Conservation (phyloP, 805 yeast genomes). For the Wickerhamomyces queroliae region DNA sequence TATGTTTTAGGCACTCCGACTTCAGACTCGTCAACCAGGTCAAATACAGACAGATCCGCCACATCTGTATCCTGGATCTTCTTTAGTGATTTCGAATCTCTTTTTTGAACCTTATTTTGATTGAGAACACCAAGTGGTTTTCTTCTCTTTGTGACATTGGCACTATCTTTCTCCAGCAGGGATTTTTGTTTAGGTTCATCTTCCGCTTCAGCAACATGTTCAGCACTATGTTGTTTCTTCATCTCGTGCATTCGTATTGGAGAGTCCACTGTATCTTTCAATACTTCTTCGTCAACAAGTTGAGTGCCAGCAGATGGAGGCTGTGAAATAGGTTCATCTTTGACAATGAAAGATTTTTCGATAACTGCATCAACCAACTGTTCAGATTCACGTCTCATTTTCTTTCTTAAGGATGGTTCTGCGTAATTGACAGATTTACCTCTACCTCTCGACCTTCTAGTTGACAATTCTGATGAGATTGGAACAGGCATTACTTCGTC, state of each 20-base stretch:
- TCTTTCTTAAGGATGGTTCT: conserved; percentile 59
- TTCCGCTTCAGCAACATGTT: background rate
- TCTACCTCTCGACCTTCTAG: conserved; percentile 41
- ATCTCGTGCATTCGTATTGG: conserved; percentile 1
- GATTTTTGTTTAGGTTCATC: conserved; percentile 4
- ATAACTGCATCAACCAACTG: conserved; percentile 57
- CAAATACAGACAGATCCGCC: conserved; percentile 23
- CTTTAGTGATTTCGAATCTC: conserved; percentile 3
- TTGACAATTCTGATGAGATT: conserved; percentile 13
- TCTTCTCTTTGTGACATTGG: conserved; percentile 22
- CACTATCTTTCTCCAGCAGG: conserved; percentile 15
- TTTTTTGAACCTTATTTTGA: conserved; percentile 14
- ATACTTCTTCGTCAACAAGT: conserved; percentile 4
- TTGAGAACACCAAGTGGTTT: conserved; percentile 15
- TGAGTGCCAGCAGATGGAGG: background rate
- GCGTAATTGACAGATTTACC: conserved; percentile 60
- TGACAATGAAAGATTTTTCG: background rate
- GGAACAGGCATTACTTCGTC: conserved; percentile 36
- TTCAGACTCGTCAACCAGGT: conserved; percentile 22
- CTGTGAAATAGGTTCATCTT: conserved; percentile 3
- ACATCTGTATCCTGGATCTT: conserved; percentile 5
- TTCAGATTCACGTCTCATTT: conserved; percentile 62
- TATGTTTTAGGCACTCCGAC: conserved; percentile 24
- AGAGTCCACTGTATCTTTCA: conserved; percentile 8
- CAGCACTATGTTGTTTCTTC: background rate